Base-by-base conservation (phyloP, 2,329 filamentous ascomycete genomes). In the Cladophialophora exuberans region DNA sequence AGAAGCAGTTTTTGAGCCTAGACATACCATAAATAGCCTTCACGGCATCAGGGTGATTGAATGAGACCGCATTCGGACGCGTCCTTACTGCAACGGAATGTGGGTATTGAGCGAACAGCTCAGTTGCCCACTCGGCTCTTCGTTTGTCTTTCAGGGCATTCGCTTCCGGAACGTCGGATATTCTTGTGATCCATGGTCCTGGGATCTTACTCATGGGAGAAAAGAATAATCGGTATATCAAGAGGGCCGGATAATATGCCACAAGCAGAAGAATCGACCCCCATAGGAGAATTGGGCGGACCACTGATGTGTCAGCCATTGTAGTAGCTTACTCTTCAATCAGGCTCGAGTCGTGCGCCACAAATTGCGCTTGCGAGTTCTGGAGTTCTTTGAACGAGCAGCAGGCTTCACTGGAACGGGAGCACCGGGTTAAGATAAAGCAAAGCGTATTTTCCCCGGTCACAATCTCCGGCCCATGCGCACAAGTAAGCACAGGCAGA, bases 191-290 rank as follows among this genome's bases (percentile, higher is more conserved):
- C 47, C 55, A 56, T 23, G 64, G 64, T 7, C 64, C 64, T 1
- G 64, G 60, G 17, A 66, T 63, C 36, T 57, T 59, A 33, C 62
- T 53, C 38, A 66, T 53, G 2, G 64, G 64, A 33, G 58, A 61
- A 39, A 62, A 60, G 28, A 56, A 64, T 2, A 64, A 47, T 25
- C 61, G 58, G 31, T 57, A 58, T n/a, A 62, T 45, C 10, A 57
- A 30, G 6, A 64, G 56, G 7, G 41, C 30, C 13, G 45, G 38
- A 23, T 57, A 57, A 7, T 54, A 55, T 4, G 41, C 30, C 17
- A 52, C 26, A 13, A 44, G 35, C n/a, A 59, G 25, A 18, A 44
- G 28, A n/a, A 49, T 13, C 18, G 41, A 36, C 6, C 23, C 41
- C 41, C 38, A 50, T 23, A 47, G 28, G 9, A 46, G 41, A 20